A percentile compares a stretch with the other conserved stretches of the same genome.
These are phyloP conservation scores for Tetrapyrgos nigripes DNA, from an alignment of 1,284 basidiomycete species.

Conservation along the genomic window DNA sequence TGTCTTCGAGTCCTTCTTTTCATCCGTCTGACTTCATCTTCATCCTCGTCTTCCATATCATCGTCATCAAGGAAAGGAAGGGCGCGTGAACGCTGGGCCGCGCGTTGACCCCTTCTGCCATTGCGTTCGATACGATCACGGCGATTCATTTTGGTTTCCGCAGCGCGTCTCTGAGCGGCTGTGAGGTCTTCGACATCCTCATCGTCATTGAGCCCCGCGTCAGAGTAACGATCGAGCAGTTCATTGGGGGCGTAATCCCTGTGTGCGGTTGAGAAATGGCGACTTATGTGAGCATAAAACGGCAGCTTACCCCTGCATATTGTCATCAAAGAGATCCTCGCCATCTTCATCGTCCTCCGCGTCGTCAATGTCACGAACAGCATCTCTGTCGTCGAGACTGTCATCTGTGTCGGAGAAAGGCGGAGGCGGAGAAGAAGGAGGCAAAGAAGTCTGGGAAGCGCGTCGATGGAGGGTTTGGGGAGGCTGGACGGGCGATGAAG, in stretches of 20 bases:
- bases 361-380: constrained; percentile 55
- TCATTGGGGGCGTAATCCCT: constrained; percentile 92
- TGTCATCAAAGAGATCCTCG: constrained; percentile 93
- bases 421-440: constrained; percentile 83
- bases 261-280: constrained; percentile 5
- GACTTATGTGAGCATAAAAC: constrained; percentile 15
- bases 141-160: constrained; percentile 88
- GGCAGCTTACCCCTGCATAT: constrained; percentile 67
- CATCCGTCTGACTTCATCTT: constrained; percentile 68
- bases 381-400: constrained; percentile 75
- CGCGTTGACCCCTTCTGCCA: constrained; percentile 70
- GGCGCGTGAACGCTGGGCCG: constrained; percentile 78
- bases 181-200: constrained; percentile 79
- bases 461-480: constrained; percentile 50
- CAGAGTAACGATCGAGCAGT: constrained; percentile 88
- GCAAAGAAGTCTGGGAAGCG: constrained; percentile 73
- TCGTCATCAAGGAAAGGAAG: constrained; percentile 86
- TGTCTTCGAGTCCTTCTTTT: constrained; percentile 81
- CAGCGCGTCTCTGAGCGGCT: constrained; percentile 78
- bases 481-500: constrained; percentile 59
- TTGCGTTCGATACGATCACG: constrained; percentile 82
- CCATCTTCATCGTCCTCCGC: constrained; percentile 84
- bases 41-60: constrained; percentile 52
- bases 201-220: constrained; percentile 88
- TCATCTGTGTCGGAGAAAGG: constrained; percentile 91